Evolutionary conservation across 352 stramenopile genomes (phyloP), one percentile per base, ranked within the genome.

Genomic region (Globisporangium cystogenes): DNA sequence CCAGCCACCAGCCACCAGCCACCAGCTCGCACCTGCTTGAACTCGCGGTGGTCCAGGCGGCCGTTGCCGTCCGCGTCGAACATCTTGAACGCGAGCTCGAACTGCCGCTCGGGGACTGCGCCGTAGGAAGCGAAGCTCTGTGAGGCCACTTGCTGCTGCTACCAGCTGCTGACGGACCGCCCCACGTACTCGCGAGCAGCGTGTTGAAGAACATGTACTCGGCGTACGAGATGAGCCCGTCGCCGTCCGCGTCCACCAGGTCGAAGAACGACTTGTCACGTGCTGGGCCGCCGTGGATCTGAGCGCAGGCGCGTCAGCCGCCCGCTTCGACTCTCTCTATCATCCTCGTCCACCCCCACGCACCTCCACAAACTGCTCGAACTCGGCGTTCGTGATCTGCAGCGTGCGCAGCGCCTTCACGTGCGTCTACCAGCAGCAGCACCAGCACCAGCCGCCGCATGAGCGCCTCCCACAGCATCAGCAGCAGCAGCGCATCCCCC

Each of bases 161-260:
- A 2, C 26, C 26, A 5, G 5, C 26, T 29, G 26, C 26, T 5
- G 26, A 29, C 26, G 26, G 2, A 29, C 5, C 26, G 2, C 3
- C 2, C 5, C 3, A 82, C 82, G 58, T 70, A 93, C 83, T 93
- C 23, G 78, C 68, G 10, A 96, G 76, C 40, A 96, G 60, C 44
- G 80, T 93, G 53, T 87, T 86, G 67, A 95, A 94, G 61, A 95
- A 90, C 72, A 93, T 91, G 72, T 90, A 96, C 75, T 96, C 83
- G 18, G 78, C 54, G 62, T 93, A 96, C 53, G 78, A 91, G 54
- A 96, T 95, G 27, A 95, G 64, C 0, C 86, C 86, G 61, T 96
- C 86, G 14, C 84, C 82, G 40, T 96, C 86, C 10, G 82, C 77
- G 54, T 96, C 84, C 36, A 96, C 78, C 36, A 95, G 40, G 46